Percentiles rank a stretch among this genome's conserved stretches.
Conservation (phyloP, 495 filamentous ascomycete genomes). For the Lasiosphaeria ovina region DNA sequence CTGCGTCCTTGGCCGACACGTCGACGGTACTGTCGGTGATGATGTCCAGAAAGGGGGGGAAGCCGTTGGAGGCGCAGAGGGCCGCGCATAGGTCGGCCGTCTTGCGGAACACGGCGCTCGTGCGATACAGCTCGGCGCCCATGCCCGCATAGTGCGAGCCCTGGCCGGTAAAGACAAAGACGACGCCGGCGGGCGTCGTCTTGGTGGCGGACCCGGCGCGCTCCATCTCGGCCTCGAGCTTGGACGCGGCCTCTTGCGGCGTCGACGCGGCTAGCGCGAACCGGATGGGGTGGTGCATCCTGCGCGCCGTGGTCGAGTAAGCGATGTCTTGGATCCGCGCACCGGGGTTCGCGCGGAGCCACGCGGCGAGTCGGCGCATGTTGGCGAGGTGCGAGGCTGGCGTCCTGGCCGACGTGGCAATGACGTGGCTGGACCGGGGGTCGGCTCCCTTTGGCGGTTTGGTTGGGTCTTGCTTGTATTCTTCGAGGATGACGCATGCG, state of each 20-base stretch:
- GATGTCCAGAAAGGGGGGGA: constrained; percentile 61
- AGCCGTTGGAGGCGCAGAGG: constrained; percentile 63
- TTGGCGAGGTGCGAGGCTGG: constrained; percentile 49
- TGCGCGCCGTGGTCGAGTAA: constrained; percentile 18
- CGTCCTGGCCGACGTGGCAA: constrained; percentile 54
- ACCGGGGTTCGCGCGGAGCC: constrained; percentile 33
- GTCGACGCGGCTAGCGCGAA: constrained; percentile 68
- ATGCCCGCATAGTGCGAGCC: constrained; percentile 62
- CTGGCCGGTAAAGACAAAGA: constrained; percentile 67
- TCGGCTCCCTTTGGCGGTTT: constrained; percentile 31
- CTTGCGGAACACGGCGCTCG: constrained; percentile 59
- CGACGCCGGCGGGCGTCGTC: constrained; percentile 42
- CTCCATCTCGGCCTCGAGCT: constrained; percentile 45
- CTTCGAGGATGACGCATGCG: constrained; percentile 58
- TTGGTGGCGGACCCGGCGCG: background rate
- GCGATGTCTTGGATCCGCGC: constrained; percentile 30
- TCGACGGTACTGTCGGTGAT: constrained; percentile 50
- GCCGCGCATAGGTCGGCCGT: constrained; percentile 65
- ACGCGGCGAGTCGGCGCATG: constrained; percentile 38
- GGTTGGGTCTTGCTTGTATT: constrained; percentile 28
- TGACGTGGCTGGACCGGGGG: constrained; percentile 45
- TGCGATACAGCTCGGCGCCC: constrained; percentile 63
- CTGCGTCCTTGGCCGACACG: constrained; percentile 60
- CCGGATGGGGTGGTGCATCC: constrained; percentile 59
- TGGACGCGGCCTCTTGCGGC: constrained; percentile 62